These are phyloP conservation scores for Trichoderma atroviride DNA, from an alignment of 2,329 filamentous ascomycete species.

Conservation along the genomic window DNA sequence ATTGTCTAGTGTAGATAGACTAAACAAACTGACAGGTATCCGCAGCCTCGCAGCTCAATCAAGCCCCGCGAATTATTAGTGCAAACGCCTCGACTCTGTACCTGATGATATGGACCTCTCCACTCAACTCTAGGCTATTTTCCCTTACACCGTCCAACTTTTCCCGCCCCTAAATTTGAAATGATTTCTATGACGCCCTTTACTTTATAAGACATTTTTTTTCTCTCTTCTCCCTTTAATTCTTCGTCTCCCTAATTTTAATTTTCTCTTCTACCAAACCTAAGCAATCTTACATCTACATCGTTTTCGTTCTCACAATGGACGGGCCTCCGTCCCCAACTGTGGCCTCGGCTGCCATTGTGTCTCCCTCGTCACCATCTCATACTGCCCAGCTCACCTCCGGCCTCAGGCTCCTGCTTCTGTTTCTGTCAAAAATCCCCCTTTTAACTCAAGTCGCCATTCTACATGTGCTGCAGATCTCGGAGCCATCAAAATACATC, in stretches of 20 bases:
- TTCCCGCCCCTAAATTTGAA: background rate
- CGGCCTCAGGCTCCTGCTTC: conserved; percentile 30
- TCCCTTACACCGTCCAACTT: background rate
- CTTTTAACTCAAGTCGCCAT: conserved; percentile 64
- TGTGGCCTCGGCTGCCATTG: background rate
- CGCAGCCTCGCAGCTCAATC: background rate
- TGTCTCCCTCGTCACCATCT: background rate
- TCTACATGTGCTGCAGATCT: conserved; percentile 66
- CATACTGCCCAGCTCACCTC: background rate
- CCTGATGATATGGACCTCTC: too few species aligned
- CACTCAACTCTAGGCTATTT: background rate
- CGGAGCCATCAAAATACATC: conserved; percentile 73
- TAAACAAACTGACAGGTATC: background rate
- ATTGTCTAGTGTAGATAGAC: background rate
- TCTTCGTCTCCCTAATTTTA: background rate
- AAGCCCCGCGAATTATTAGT: background rate
- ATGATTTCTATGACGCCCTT: background rate
- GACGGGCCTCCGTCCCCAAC: background rate
- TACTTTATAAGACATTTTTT: background rate
- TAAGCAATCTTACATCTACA: too few species aligned
- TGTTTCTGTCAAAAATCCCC: conserved; percentile 60
- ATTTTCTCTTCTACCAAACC: background rate
- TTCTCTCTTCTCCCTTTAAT: background rate
- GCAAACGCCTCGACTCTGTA: background rate
- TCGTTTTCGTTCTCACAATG: background rate